Percentiles rank a stretch among this genome's conserved stretches.
Conservation (phyloP, 106 monocot genomes). For the Platanthera zijinensis region DNA sequence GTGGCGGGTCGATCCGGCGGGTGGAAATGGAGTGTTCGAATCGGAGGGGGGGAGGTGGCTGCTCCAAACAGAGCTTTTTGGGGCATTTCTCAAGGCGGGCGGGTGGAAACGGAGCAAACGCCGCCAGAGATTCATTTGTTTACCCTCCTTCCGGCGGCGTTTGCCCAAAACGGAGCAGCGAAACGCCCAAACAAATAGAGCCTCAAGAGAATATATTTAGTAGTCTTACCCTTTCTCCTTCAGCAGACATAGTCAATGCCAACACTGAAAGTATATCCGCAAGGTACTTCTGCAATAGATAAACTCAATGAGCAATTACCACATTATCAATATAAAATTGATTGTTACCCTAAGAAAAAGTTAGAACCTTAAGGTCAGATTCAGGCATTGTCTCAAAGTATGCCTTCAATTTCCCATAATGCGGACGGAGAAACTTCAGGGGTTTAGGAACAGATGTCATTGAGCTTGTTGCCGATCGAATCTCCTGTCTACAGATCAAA, state of each 20-base stretch:
- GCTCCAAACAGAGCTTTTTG: no score
- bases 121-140: no score
- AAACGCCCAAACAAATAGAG: no score
- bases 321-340: not conserved
- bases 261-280: conserved; percentile 96
- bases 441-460: conserved; percentile 98
- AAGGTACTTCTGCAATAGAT: conserved; percentile 65
- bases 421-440: conserved; percentile 86
- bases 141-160: no score
- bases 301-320: not conserved
- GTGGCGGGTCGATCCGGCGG: no score
- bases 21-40: no score
- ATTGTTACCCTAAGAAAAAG: not conserved
- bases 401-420: conserved; percentile 76
- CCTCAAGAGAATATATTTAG: conserved; percentile 2
- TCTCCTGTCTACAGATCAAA: conserved; percentile 67
- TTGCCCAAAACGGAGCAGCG: no score
- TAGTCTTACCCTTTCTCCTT: conserved; percentile 80
- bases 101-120: no score
- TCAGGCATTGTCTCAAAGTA: conserved; percentile 77
- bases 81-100: no score
- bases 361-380: conserved; percentile 68
- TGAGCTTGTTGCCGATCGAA: conserved; percentile 84
- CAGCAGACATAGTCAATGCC: conserved; percentile 93
- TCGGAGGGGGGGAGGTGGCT: no score